Evolutionary conservation across 2,329 filamentous ascomycete genomes (phyloP).

Genomic region (Fonsecaea nubica): DNA sequence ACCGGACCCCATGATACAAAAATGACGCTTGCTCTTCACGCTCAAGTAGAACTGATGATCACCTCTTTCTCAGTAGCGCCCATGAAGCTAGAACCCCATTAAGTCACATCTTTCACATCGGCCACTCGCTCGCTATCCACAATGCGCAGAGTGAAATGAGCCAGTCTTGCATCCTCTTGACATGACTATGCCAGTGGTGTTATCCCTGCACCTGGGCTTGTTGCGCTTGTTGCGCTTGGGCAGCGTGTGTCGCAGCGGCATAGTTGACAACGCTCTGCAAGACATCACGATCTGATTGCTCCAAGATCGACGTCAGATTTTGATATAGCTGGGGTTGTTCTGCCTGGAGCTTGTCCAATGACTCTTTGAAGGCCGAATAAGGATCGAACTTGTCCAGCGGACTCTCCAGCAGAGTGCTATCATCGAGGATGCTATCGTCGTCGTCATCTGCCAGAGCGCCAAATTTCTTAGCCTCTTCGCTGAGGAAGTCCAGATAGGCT

Average conservation of each 20-base stretch:
- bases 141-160: neutral
- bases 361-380: slow-evolving; percentile 84
- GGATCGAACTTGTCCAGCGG: slow-evolving; percentile 95
- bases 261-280: slow-evolving; percentile 79
- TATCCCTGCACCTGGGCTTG: slow-evolving; percentile 20
- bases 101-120: neutral
- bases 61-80: slow-evolving; percentile 1
- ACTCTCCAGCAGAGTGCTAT: slow-evolving; percentile 89
- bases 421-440: slow-evolving; percentile 88
- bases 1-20: neutral
- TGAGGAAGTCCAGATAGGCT: slow-evolving; percentile 94
- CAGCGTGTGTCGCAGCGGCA: slow-evolving; percentile 50
- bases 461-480: slow-evolving; percentile 91
- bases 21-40: slow-evolving; percentile 5
- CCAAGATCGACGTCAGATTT: slow-evolving; percentile 77
- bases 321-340: slow-evolving; percentile 89
- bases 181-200: neutral
- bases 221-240: slow-evolving; percentile 11
- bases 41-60: neutral
- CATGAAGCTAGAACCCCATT: neutral
- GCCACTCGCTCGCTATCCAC: neutral
- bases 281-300: slow-evolving; percentile 78
- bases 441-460: slow-evolving; percentile 73
- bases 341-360: slow-evolving; percentile 82
- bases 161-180: neutral